Evolutionary conservation across 2,329 filamentous ascomycete genomes (phyloP).

Genomic region (Fusarium guadeloupense): DNA sequence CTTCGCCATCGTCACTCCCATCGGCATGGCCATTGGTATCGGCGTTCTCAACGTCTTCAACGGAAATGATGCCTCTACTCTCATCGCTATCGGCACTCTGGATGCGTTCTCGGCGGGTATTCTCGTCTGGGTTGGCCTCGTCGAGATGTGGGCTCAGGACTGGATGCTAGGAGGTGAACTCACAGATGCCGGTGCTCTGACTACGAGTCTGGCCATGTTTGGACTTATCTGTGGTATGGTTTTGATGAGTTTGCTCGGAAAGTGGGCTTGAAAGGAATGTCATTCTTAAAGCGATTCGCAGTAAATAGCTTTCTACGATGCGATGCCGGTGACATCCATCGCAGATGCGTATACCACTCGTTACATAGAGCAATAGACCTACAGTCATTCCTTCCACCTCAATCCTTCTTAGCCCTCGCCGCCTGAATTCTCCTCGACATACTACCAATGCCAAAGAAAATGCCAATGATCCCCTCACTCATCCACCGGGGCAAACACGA

Average conservation of each 20-base stretch:
- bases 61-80: conserved; percentile 73
- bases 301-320: not conserved
- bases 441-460: conserved; percentile 44
- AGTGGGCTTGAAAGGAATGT: conserved; percentile 69
- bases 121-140: conserved; percentile 78
- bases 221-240: conserved; percentile 70
- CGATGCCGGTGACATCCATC: not conserved
- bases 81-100: conserved; percentile 76
- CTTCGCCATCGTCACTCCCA: conserved; percentile 76
- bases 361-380: not conserved
- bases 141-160: conserved; percentile 81
- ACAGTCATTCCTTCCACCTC: conserved; percentile 1
- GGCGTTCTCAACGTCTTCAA: conserved; percentile 76
- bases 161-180: conserved; percentile 71
- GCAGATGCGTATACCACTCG: not conserved
- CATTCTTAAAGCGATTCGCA: not conserved
- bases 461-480: conserved; percentile 42
- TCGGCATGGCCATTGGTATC: conserved; percentile 83
- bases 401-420: conserved; percentile 39
- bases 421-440: conserved; percentile 40
- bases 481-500: conserved; percentile 42
- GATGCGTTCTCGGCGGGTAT: conserved; percentile 80
- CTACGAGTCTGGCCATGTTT: conserved; percentile 59
- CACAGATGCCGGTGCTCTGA: conserved; percentile 57
- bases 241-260: conserved; percentile 77